Base-by-base conservation (phyloP, 805 yeast species). In the Jamesozyma jinghongensis region DNA sequence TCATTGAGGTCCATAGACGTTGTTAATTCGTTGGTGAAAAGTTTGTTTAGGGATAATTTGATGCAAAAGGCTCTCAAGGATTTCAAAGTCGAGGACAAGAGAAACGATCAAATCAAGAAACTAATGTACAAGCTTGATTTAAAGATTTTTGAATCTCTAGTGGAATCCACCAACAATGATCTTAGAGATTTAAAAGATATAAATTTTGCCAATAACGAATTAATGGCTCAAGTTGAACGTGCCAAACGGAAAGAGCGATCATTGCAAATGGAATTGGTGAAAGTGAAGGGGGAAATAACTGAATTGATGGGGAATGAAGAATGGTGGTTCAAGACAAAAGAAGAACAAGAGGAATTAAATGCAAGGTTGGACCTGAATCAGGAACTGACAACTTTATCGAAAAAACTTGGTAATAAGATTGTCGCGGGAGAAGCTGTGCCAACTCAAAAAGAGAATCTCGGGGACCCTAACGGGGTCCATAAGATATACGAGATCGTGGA, bases 121-220 rank as follows among this genome's bases (percentile, higher is more conserved):
- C 34, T 59, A 40, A 39, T 47, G 44, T 51, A 48, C 37, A 54
- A 56, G 40, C 37, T 60, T 19, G 65, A 60, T 41, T 43, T 52
- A 19, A 47, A 52, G 27, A 48, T 59, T 7, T 54, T 57, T 31
- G 46, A 47, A 37, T 36, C 44, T 5, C 38, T 56, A 17, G n/a
- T 45, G 14, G 44, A 51, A 12, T 45, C 43, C 16, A 38, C 56
- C 16, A 36, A 40, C 4, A 44, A 44, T 29, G 65, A 60, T 38
- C 41, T 60, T 13, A 40, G 43, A n/a, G 62, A 59, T 40, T 53
- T 59, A 10, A 37, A 51, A 19, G 65, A 59, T 36, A 53, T 59
- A 19, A 54, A 57, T 43, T 27, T 51, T 19, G 60, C 63, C 2
- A 60, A 58, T 34, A 57, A 58, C 43, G 56, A 56, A 28, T 47